Evolutionary conservation across 2,329 filamentous ascomycete species (phyloP).

Genomic region (Dactylellina parvicollis): DNA sequence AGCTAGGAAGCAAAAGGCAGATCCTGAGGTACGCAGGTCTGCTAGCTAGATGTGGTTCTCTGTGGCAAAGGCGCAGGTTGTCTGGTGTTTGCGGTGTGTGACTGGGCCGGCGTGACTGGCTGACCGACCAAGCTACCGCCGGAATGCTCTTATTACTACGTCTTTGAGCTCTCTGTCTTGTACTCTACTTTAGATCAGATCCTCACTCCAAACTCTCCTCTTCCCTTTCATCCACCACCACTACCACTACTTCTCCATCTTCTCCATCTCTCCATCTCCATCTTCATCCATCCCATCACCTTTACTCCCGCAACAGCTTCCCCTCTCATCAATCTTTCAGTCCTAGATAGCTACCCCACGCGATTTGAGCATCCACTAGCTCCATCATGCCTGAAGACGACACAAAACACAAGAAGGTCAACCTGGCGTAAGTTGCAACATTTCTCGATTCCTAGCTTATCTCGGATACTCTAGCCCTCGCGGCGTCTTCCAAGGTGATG

Average conservation of each 20-base stretch:
- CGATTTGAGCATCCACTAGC: slow-evolving; percentile 9
- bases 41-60: background rate
- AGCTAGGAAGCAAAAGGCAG: too few species aligned
- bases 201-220: slow-evolving; percentile 16
- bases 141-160: slow-evolving; percentile 14
- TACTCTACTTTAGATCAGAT: slow-evolving; percentile 13
- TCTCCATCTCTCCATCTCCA: slow-evolving; percentile 25
- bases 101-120: slow-evolving; percentile 12
- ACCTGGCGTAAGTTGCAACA: slow-evolving; percentile 73
- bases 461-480: slow-evolving; percentile 21
- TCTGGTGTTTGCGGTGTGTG: slow-evolving; percentile 10
- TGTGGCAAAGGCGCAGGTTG: slow-evolving; percentile 43
- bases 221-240: slow-evolving; percentile 13
- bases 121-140: slow-evolving; percentile 31
- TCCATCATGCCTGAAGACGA: slow-evolving; percentile 57
- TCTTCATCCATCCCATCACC: slow-evolving; percentile 13
- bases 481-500: slow-evolving; percentile 1
- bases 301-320: background rate
- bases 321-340: background rate
- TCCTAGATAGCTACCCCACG: slow-evolving; percentile 23
- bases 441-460: slow-evolving; percentile 28
- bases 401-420: slow-evolving; percentile 76
- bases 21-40: background rate
- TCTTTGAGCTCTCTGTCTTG: too few species aligned
- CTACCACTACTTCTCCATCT: slow-evolving; percentile 37